Evolutionary conservation across 179 eudicot genomes (phyloP).

Genomic region (Sideroxylon spinosum): DNA sequence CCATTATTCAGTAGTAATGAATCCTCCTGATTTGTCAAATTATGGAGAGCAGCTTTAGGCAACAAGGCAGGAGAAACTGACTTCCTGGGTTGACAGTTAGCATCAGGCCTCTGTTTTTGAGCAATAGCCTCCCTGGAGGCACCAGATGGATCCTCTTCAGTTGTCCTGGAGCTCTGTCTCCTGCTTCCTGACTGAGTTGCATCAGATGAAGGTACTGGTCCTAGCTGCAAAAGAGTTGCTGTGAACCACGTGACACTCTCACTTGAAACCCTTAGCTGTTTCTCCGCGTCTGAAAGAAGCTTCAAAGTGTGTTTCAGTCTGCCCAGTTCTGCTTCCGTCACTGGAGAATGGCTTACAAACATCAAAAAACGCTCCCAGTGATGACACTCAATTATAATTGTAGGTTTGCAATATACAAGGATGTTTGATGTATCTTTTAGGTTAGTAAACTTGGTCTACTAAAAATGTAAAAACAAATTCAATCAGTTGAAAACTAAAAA

Average conservation of each 20-base stretch:
- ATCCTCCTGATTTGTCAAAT: conserved; percentile 32
- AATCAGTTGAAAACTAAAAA: too few species aligned
- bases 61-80: conserved; percentile 46
- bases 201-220: conserved; percentile 73
- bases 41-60: conserved; percentile 28
- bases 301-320: conserved; percentile 79
- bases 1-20: conserved; percentile 26
- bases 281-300: conserved; percentile 97
- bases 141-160: conserved; percentile 62
- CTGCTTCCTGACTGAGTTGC: conserved; percentile 79
- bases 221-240: conserved; percentile 94
- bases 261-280: conserved; percentile 83
- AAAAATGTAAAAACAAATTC: too few species aligned
- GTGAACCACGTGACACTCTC: conserved; percentile 99
- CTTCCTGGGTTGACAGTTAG: conserved; percentile 30
- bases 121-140: conserved; percentile 16
- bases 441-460: too few species aligned
- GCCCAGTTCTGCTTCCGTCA: conserved; percentile 76
- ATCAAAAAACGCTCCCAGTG: too few species aligned
- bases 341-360: conserved; percentile 35
- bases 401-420: too few species aligned
- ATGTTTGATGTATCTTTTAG: too few species aligned
- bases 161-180: conserved; percentile 73
- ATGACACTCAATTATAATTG: background rate
- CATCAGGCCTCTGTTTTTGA: conserved; percentile 38